Evolutionary conservation across 805 yeast genomes (phyloP), one percentile per base, ranked within the genome.

Genomic region (Cephaloascus fragrans): DNA sequence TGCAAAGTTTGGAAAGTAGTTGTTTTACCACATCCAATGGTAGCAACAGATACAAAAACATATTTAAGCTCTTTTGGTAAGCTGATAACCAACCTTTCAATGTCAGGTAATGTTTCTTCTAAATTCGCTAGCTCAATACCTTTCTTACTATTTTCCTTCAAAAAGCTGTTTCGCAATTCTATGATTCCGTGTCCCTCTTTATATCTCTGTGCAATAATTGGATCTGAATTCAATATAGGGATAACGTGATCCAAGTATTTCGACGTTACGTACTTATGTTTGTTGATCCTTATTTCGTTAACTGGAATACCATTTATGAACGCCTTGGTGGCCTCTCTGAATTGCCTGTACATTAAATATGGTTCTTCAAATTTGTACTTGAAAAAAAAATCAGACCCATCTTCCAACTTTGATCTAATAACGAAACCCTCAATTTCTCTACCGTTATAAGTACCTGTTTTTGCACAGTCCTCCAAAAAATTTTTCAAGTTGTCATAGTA

Each of bases 331-430:
- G 78, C 83, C 51, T 93, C 97, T 47, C 99, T 71, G 75, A 94
- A 77, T 49, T 83, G 85, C 42, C 99, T 71, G 57, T 88, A 93
- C 71, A 93, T 71, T 35, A 88, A 61, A 54, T 93, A 93, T 0
- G 98, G 98, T 59, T 93, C 95, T 47, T 88, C 95, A 56, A 93
- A 93, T 58, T 93, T 93, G 64, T 67, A 93, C 60, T 93, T 93
- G 75, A 88, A 93, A 58, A 90, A 85, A 50, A 73, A 87, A 1
- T 45, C 42, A 18, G 43, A 42, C 0, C 36, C 44, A 19, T 36
- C 43, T 15, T 43, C 45, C 5, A 48, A 41, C 35, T 70, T 67
- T 48, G 89, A 76, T 40, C 98, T 69, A 3, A 93, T 68, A 1
- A 93, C 99, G 63, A 90, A 93, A 0, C 99, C 99, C 61, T 93